Conservation (phyloP, 1,284 basidiomycete species). For the Mycena sp. region DNA sequence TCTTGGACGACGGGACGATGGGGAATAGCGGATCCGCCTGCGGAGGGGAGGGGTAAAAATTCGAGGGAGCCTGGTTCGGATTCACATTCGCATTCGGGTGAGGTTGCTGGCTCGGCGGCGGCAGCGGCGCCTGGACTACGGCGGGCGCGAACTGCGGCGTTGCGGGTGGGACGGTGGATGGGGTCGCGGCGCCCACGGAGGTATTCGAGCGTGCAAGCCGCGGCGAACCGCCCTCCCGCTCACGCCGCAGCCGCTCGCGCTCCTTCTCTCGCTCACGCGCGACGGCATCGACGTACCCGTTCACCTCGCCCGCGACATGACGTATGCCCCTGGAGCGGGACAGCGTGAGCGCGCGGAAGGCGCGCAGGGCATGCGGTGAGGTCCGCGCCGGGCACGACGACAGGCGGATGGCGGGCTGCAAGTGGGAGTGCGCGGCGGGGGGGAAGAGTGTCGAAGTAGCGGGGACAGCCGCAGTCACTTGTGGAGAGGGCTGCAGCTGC, state of each 20-base stretch:
- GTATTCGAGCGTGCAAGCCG: constrained; percentile 48
- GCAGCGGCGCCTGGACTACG: constrained; percentile 28
- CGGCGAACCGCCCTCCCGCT: constrained; percentile 61
- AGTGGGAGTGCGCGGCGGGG: constrained; percentile 23
- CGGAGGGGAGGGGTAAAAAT: constrained; percentile 68
- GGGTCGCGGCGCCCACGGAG: constrained; percentile 32
- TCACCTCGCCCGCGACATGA: constrained; percentile 64
- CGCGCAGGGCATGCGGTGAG: constrained; percentile 41
- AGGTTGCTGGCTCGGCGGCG: constrained; percentile 20
- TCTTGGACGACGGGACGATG: constrained; percentile 33
- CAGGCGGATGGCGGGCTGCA: constrained; percentile 13
- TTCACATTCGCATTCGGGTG: constrained; percentile 23
- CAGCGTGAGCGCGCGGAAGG: constrained; percentile 54
- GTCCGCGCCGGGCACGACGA: constrained; percentile 25
- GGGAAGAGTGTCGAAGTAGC: constrained; percentile 26
- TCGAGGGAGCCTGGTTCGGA: constrained; percentile 40
- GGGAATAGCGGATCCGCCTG: constrained; percentile 46
- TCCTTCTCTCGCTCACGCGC: constrained; percentile 77
- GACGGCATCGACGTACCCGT: constrained; percentile 74
- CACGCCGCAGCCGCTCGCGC: constrained; percentile 72
- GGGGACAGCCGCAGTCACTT: constrained; percentile 19
- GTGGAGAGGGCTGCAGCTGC: constrained; percentile 72
- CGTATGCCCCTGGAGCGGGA: constrained; percentile 53
- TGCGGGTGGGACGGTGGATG: constrained; percentile 24
- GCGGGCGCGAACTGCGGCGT: constrained; percentile 16